phyloP scores from a whole-genome alignment of 1,284 basidiomycete genomes.

The Fomes fomentarius region DNA sequence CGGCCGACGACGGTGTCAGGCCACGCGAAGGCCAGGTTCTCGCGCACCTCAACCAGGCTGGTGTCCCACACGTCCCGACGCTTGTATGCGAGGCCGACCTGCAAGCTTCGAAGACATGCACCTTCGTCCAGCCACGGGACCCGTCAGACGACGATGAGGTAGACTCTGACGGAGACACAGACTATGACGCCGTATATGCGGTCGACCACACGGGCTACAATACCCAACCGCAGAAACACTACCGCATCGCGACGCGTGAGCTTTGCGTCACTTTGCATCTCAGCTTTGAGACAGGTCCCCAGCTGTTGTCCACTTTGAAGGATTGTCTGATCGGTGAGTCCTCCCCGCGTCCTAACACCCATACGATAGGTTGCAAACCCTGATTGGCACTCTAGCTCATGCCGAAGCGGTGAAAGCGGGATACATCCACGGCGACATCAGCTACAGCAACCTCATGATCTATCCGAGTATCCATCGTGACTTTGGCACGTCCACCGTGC shows the following conservation, averaged over 20 bases:
- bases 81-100: constrained; percentile 8
- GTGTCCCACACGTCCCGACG: constrained; percentile 9
- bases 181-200: neutral
- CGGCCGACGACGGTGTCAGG: neutral
- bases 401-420: neutral
- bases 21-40: constrained; percentile 1
- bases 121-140: neutral
- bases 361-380: neutral
- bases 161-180: neutral
- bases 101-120: neutral
- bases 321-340: neutral
- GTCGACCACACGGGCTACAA: neutral
- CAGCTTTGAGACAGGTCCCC: neutral
- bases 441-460: constrained; percentile 4
- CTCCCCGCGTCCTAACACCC: neutral
- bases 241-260: neutral
- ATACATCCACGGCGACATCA: constrained; percentile 12
- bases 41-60: neutral
- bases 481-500: neutral
- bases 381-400: neutral
- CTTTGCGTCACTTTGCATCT: neutral
- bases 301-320: neutral
- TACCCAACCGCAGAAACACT: neutral
- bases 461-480: neutral
- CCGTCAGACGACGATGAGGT: neutral